Percentiles rank a stretch among this genome's conserved stretches.
Conservation (phyloP, 2,329 filamentous ascomycete genomes). For the Pseudogymnoascus sp. region DNA sequence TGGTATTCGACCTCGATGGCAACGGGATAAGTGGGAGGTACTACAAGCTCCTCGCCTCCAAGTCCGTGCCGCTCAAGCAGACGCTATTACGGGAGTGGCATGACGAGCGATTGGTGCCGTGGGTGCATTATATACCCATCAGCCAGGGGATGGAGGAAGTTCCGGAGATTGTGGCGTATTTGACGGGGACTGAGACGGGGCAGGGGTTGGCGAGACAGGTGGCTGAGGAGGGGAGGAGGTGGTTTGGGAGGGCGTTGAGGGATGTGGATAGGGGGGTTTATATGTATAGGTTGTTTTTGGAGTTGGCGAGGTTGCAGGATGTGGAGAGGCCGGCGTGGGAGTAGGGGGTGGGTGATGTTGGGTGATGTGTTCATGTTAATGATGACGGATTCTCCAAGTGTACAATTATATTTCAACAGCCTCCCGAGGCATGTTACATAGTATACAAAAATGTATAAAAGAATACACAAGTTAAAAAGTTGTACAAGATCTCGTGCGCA, state of each 20-base stretch:
- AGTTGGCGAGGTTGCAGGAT: conserved; percentile 50
- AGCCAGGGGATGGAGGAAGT: conserved; percentile 61
- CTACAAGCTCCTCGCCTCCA: conserved; percentile 56
- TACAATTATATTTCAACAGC: neutral
- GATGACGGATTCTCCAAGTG: neutral
- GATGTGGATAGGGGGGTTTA: conserved; percentile 70
- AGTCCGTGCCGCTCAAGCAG: conserved; percentile 61
- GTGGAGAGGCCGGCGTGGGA: neutral
- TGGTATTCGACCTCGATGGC: conserved; percentile 42
- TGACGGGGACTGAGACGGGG: conserved; percentile 44
- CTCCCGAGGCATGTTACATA: neutral
- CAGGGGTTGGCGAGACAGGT: conserved; percentile 56
- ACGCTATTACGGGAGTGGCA: conserved; percentile 72
- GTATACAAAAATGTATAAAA: neutral
- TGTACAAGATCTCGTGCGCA: too few relatives aligned
- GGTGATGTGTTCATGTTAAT: neutral
- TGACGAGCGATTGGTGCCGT: conserved; percentile 59
- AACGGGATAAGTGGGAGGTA: conserved; percentile 59
- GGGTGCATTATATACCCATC: conserved; percentile 73
- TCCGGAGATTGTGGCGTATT: conserved; percentile 63
- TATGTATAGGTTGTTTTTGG: conserved; percentile 52
- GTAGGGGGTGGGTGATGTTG: neutral
- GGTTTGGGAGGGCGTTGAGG: conserved; percentile 60
- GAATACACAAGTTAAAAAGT: neutral
- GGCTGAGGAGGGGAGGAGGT: conserved; percentile 54